Percentiles rank a stretch among this genome's conserved stretches.
Conservation (phyloP, 768 basidiomycete genomes). For the Tricholoma saponaceum region DNA sequence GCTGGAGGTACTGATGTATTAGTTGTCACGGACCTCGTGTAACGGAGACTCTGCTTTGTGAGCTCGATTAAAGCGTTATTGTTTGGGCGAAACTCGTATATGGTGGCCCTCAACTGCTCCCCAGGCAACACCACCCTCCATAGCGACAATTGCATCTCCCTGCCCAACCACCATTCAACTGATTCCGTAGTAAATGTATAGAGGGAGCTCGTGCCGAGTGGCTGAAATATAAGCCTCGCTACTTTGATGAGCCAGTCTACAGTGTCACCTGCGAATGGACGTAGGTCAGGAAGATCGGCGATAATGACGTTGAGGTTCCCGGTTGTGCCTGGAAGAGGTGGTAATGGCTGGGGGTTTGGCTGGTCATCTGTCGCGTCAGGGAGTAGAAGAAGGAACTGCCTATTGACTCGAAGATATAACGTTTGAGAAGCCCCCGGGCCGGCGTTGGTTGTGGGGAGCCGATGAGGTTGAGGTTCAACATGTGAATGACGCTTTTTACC, state of each 20-base stretch:
- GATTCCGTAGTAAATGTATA: constrained; percentile 15
- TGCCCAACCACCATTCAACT: constrained; percentile 13
- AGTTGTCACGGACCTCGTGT: background rate
- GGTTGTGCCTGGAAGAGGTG: background rate
- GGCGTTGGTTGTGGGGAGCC: too few relatives aligned
- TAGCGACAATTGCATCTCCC: constrained; percentile 9
- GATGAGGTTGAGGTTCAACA: too few relatives aligned
- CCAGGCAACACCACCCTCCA: constrained; percentile 11
- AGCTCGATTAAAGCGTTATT: background rate
- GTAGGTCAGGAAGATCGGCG: background rate
- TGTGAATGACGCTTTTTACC: too few relatives aligned
- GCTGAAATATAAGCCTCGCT: constrained; percentile 16
- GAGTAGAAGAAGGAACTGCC: background rate
- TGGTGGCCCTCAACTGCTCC: constrained; percentile 13
- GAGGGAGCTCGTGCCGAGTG: constrained; percentile 14
- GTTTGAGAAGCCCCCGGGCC: too few relatives aligned
- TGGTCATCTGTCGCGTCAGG: background rate
- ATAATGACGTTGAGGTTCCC: background rate
- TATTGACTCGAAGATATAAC: background rate
- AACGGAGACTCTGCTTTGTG: background rate
- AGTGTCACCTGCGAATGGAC: constrained; percentile 8
- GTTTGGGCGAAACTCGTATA: constrained; percentile 14
- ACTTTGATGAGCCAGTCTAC: constrained; percentile 14
- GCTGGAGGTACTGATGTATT: background rate
- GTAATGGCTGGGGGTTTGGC: background rate